Evolutionary conservation across 2,329 filamentous ascomycete species (phyloP).

Genomic region (Trichoderma sp.): DNA sequence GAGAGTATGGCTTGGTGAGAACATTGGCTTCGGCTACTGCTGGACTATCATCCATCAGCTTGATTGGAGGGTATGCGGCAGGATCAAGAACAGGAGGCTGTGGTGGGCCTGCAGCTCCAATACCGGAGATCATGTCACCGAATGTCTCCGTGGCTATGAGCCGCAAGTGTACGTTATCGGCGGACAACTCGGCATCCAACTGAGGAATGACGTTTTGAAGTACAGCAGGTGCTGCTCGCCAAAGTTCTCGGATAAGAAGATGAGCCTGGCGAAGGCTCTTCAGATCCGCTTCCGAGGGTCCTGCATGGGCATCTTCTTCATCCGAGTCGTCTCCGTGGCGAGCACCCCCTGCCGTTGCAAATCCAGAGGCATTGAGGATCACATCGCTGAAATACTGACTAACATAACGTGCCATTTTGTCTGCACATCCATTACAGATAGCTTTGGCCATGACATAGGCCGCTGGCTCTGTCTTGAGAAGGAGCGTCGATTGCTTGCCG

Average conservation of each 20-base stretch:
- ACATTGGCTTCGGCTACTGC: conserved; percentile 54
- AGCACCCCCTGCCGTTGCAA: conserved; percentile 55
- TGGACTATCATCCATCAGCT: conserved; percentile 54
- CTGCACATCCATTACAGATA: conserved; percentile 82
- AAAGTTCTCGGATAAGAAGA: conserved; percentile 82
- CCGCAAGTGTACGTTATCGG: conserved; percentile 83
- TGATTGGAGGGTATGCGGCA: conserved; percentile 77
- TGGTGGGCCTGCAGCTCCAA: conserved; percentile 85
- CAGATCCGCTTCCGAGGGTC: conserved; percentile 78
- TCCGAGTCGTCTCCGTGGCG: conserved; percentile 62
- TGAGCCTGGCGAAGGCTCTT: conserved; percentile 89
- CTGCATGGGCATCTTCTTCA: conserved; percentile 57
- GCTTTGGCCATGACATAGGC: conserved; percentile 97
- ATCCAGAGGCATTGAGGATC: conserved; percentile 79
- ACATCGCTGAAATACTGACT: conserved; percentile 97
- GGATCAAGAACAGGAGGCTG: conserved; percentile 72
- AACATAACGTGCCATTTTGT: conserved; percentile 93
- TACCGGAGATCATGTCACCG: conserved; percentile 90
- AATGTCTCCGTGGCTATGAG: conserved; percentile 89
- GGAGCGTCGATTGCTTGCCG: conserved; percentile 75
- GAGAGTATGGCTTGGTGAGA: conserved; percentile 78
- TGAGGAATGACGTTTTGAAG: conserved; percentile 92
- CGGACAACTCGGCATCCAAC: conserved; percentile 85
- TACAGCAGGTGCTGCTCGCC: conserved; percentile 85
- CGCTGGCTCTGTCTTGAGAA: conserved; percentile 83